phyloP scores from a whole-genome alignment of 495 filamentous ascomycete genomes.

The Xylaria grammica region DNA sequence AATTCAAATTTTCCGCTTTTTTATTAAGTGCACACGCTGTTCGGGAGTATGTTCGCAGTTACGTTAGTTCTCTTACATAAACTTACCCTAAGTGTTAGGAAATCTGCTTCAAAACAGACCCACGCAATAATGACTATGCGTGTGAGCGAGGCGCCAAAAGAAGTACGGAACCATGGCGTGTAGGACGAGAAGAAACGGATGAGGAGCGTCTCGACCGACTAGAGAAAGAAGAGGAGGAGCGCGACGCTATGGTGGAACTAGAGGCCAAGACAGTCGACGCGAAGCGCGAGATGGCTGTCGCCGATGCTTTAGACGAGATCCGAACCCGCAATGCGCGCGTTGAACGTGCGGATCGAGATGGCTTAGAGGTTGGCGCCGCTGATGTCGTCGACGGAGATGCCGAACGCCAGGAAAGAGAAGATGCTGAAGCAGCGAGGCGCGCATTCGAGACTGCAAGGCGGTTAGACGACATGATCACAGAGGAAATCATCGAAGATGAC shows the following conservation, averaged over 20 bases:
- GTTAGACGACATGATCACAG: slow-evolving; percentile 50
- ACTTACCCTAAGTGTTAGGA: background rate
- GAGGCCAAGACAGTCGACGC: slow-evolving; percentile 89
- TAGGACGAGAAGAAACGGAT: slow-evolving; percentile 74
- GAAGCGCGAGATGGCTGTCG: slow-evolving; percentile 96
- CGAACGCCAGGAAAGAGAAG: slow-evolving; percentile 74
- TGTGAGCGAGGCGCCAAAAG: slow-evolving; percentile 85
- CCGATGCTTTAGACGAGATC: slow-evolving; percentile 95
- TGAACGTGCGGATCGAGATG: slow-evolving; percentile 71
- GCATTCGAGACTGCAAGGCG: slow-evolving; percentile 70
- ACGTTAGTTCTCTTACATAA: background rate
- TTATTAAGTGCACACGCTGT: slow-evolving; percentile 81
- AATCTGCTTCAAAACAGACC: slow-evolving; percentile 95
- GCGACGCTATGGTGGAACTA: slow-evolving; percentile 87
- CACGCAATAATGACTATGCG: slow-evolving; percentile 90
- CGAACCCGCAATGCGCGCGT: slow-evolving; percentile 86
- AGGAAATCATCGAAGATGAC: slow-evolving; percentile 54
- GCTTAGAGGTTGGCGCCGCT: slow-evolving; percentile 51
- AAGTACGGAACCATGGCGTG: slow-evolving; percentile 90
- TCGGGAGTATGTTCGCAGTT: slow-evolving; percentile 38
- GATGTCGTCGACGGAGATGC: slow-evolving; percentile 61
- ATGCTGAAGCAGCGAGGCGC: slow-evolving; percentile 79
- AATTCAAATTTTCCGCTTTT: slow-evolving; percentile 92
- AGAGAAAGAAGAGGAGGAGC: slow-evolving; percentile 74
- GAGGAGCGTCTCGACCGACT: slow-evolving; percentile 85